Evolutionary conservation across 306 rosid species (phyloP).

Genomic region (Sicyos baderoa): DNA sequence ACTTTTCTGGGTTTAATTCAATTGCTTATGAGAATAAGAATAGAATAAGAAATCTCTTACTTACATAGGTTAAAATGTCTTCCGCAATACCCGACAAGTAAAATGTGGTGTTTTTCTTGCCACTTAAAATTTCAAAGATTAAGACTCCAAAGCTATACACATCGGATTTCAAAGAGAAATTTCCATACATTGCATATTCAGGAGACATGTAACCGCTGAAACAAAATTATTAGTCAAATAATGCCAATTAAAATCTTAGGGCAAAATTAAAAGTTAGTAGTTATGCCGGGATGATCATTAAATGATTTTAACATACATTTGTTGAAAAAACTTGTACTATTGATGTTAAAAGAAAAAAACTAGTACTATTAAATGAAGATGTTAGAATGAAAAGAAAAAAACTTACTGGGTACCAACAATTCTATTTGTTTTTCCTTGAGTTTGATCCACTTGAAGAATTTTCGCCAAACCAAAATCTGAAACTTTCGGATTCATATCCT

Average conservation of each 20-base stretch:
- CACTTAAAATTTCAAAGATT: slow-evolving; percentile 21
- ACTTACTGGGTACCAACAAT: slow-evolving; percentile 37
- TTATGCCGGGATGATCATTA: too few species aligned
- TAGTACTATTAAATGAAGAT: background rate
- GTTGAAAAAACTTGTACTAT: too few species aligned
- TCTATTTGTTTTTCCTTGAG: slow-evolving; percentile 28
- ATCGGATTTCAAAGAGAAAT: slow-evolving; percentile 19
- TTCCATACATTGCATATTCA: slow-evolving; percentile 20
- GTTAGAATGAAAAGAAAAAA: background rate
- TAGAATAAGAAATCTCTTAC: background rate
- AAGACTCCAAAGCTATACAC: slow-evolving; percentile 24
- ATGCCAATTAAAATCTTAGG: too few species aligned
- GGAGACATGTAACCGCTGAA: slow-evolving; percentile 21
- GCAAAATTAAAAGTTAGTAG: too few species aligned
- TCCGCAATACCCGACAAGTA: background rate
- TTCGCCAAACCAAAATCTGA: slow-evolving; percentile 40
- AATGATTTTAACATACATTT: too few species aligned
- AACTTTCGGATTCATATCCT: slow-evolving; percentile 33
- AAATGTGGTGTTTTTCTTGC: slow-evolving; percentile 19
- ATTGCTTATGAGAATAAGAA: too few species aligned
- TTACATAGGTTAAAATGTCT: slow-evolving; percentile 20
- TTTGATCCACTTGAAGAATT: slow-evolving; percentile 30
- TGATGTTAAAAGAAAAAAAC: slow-evolving; percentile 8
- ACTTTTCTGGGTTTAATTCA: too few species aligned
- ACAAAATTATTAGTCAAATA: too few species aligned